Conservation (phyloP, 305 asterid genomes). For the Euphrasia arctica region DNA sequence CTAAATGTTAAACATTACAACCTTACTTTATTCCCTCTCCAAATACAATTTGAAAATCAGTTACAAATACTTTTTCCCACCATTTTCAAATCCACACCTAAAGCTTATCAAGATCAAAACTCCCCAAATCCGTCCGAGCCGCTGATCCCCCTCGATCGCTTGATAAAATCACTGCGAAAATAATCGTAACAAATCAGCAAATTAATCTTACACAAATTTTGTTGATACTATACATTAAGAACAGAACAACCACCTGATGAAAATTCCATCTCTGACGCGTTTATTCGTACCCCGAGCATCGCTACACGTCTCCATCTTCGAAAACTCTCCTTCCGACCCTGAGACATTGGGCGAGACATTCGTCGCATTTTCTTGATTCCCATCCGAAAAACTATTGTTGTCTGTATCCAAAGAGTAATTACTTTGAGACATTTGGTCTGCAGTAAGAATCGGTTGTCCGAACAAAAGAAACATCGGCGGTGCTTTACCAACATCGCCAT, state of each 20-base stretch:
- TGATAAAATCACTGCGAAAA: neutral
- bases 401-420: constrained; percentile 35
- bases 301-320: constrained; percentile 46
- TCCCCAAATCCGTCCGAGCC: neutral
- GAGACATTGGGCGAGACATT: constrained; percentile 41
- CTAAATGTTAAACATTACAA: neutral
- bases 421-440: constrained; percentile 63
- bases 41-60: neutral
- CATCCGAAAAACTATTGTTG: constrained; percentile 30
- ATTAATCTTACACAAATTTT: neutral
- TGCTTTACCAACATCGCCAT: neutral
- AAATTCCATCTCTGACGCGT: constrained; percentile 59
- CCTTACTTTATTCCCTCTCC: no score
- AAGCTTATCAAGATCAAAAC: neutral
- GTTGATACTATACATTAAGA: neutral
- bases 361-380: constrained; percentile 34
- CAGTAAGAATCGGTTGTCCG: constrained; percentile 74
- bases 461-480: constrained; percentile 48
- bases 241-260: constrained; percentile 40
- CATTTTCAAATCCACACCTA: neutral
- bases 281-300: constrained; percentile 45
- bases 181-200: neutral
- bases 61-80: constrained; percentile 1
- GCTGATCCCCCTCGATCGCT: neutral
- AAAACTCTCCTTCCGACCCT: constrained; percentile 37